Evolutionary conservation across 2,329 filamentous ascomycete genomes (phyloP), one percentile per base, ranked within the genome.

Genomic region (Phialophora verrucosa): DNA sequence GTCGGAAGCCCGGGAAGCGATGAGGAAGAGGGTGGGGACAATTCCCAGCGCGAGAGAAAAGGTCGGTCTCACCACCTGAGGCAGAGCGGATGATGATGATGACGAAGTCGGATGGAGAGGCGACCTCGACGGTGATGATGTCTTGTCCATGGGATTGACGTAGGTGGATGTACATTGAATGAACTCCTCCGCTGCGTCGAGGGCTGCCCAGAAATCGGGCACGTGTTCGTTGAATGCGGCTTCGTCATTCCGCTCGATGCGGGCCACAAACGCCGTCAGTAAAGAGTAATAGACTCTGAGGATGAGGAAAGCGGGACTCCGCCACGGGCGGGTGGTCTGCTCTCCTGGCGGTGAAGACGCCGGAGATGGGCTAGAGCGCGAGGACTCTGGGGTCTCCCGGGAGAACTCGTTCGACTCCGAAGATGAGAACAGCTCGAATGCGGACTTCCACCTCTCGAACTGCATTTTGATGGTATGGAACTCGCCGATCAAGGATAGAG

Each of bases 41-140:
- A 91, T 85, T 20, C 88, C 88, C 11, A 88, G 76, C 59, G 89
- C 87, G 27, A 88, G 83, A 51, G 86, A 87, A 75, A 90, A 90
- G 70, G 59, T 70, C 38, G 66, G 66, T 14, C 62, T 51, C 17
- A 54, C 50, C 11, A 63, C 17, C 12, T 12, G 42, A 5, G n/a
- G 6, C 17, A 27, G 47, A 11, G 32, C 20, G 20, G 42, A 31
- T 31, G 31, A 31, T 3, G 31, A 10, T 3, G 31, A 10, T 0
- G 31, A 31, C 2, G 31, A 31, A 0, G 47, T 59, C 32, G 32
- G 50, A 29, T 55, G 29, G 7, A 59, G 44, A 8, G 51, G 14
- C n/a, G 50, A 42, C 20, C 35, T 31, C 5, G 55, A 35, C 14
- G 57, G 2, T 12, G 32, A 35, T 5, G 57, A 27, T 35, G 25